A percentile compares a stretch with the other conserved stretches of the same genome.
phyloP scores from a whole-genome alignment of 2,329 filamentous ascomycete genomes.

The Aspergillus fumigatiaffinis region DNA sequence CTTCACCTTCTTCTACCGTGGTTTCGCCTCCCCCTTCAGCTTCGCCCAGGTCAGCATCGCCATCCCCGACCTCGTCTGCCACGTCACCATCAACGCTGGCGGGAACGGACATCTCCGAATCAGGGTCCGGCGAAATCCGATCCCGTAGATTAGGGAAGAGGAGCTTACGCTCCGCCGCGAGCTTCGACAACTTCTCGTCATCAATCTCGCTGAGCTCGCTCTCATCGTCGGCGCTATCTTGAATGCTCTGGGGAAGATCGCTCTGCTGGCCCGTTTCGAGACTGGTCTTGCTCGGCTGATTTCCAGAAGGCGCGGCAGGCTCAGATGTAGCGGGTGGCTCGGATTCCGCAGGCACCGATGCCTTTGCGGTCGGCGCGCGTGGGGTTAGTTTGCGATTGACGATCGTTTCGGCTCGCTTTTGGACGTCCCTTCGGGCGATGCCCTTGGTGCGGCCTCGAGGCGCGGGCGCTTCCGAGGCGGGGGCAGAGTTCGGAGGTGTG shows the following conservation, averaged over 20 bases:
- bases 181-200: conserved; percentile 29
- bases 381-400: conserved; percentile 37
- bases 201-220: conserved; percentile 64
- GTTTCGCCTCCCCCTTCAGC: conserved; percentile 19
- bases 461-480: conserved; percentile 32
- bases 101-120: conserved; percentile 22
- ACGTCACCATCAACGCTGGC: conserved; percentile 19
- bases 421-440: conserved; percentile 57
- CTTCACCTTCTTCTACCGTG: conserved; percentile 11
- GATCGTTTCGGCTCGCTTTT: conserved; percentile 56
- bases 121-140: conserved; percentile 19
- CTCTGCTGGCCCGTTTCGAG: conserved; percentile 40
- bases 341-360: conserved; percentile 18
- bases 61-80: conserved; percentile 18
- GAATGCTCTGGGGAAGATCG: conserved; percentile 57
- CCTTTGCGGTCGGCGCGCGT: conserved; percentile 24
- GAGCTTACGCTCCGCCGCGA: conserved; percentile 19
- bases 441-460: conserved; percentile 50
- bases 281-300: conserved; percentile 32
- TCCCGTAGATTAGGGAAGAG: conserved; percentile 25
- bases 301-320: conserved; percentile 42
- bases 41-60: conserved; percentile 17
- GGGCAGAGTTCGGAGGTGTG: conserved; percentile 27
- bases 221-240: conserved; percentile 65
- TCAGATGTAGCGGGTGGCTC: conserved; percentile 19